A percentile compares a stretch with the other conserved stretches of the same genome.
phyloP scores from a whole-genome alignment of 352 stramenopile genomes.

The Globisporangium camurandrum region DNA sequence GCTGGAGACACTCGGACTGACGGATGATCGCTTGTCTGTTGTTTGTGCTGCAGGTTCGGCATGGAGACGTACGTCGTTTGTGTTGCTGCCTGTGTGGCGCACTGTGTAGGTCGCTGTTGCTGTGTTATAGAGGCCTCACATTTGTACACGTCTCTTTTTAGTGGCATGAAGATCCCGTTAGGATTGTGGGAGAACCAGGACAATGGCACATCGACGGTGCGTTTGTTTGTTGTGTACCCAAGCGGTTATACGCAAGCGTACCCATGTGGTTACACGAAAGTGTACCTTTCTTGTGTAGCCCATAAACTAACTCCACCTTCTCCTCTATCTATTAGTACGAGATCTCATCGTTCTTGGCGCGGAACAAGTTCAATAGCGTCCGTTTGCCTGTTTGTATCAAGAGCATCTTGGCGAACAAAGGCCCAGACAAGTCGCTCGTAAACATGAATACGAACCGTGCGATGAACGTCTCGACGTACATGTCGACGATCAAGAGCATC shows the following conservation, averaged over 20 bases:
- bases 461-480: constrained; percentile 58
- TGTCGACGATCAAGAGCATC: constrained; percentile 51
- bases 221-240: constrained; percentile 1
- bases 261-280: too few species aligned
- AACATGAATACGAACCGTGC: constrained; percentile 66
- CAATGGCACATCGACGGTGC: constrained; percentile 47
- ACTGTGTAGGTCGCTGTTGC: not conserved
- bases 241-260: too few species aligned
- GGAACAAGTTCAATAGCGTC: constrained; percentile 83
- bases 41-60: too few species aligned
- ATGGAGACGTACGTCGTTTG: constrained; percentile 43
- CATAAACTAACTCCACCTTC: not conserved
- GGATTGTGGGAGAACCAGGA: constrained; percentile 66
- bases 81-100: not conserved
- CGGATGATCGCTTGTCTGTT: too few species aligned
- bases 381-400: constrained; percentile 47
- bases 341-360: constrained; percentile 44
- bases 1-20: too few species aligned
- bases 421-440: constrained; percentile 38
- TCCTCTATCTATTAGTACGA: constrained; percentile 26
- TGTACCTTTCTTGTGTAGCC: not conserved
- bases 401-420: constrained; percentile 34
- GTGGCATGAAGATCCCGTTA: too few species aligned
- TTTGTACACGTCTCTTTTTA: not conserved
- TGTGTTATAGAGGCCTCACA: not conserved